Base-by-base conservation (phyloP, 2,329 filamentous ascomycete genomes). In the Elsinoe fawcettii region DNA sequence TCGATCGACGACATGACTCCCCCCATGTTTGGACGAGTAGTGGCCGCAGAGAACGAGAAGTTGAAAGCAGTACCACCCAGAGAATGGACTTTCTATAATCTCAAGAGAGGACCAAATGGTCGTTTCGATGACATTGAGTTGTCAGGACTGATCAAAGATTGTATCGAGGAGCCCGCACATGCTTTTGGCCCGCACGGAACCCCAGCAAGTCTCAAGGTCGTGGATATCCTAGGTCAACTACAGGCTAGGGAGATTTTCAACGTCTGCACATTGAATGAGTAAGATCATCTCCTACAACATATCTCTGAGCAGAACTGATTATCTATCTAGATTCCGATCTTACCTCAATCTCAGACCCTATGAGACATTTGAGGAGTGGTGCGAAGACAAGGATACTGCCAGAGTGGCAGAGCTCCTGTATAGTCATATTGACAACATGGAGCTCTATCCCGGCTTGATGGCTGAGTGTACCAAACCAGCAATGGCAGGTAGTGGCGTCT, bases 371-470 rank as follows among this genome's bases (percentile, higher is more conserved):
- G 63, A 67, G 54, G 64, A 67, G 14, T 71, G 69, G 69, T 66
- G 65, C 32, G 63, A 66, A 16, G 69, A 74, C 53, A 65, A 67
- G 32, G 68, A 71, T 20, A 66, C 69, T 44, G 69, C 72, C 30
- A 64, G 67, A 55, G 64, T 67, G 9, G 69, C 69, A 4, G 68
- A 79, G 74, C 63, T 78, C 76, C 67, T 77, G 71, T 61, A 74
- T 70, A 60, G 80, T 71, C 66, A 81, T 77, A 68, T 69, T 23
- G 68, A 73, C 58, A 79, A 79, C 27, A 65, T 84, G 11, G 81
- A 84, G 63, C 68, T 84, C 5, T 83, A 83, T 61, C 80, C 80
- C 1, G 80, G 80, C 11, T 63, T 83, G 5, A 75, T 82, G 63
- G 73, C 78, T 7, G 81, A 84, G 66, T 74, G 76, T 56, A 73